Evolutionary conservation across 305 asterid genomes (phyloP).

Genomic region (Fraxinus nigra): DNA sequence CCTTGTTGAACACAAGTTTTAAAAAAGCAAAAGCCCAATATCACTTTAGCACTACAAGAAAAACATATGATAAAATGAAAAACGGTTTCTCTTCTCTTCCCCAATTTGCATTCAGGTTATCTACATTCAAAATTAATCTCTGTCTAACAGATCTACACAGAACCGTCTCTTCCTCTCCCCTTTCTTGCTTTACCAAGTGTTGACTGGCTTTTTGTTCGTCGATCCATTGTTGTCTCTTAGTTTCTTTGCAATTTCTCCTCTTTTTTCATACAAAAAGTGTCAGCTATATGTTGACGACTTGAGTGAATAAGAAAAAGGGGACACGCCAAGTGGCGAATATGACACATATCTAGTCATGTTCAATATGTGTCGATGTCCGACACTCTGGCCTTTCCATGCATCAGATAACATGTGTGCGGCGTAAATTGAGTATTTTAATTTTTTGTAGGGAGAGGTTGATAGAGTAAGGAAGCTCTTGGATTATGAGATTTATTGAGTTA

Average conservation of each 20-base stretch:
- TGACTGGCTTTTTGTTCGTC: background rate
- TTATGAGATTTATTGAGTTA: background rate
- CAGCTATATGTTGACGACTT: background rate
- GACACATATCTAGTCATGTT: background rate
- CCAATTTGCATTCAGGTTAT: background rate
- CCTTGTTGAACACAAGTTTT: background rate
- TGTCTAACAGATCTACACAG: background rate
- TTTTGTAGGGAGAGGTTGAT: background rate
- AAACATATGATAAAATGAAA: background rate
- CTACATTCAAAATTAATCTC: background rate
- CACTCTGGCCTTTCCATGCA: background rate
- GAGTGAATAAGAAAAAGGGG: background rate
- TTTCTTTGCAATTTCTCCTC: background rate
- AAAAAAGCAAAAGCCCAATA: background rate
- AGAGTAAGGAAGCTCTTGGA: background rate
- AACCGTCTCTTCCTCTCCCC: background rate
- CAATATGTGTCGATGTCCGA: background rate
- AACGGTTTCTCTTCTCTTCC: background rate
- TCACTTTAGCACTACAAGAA: background rate
- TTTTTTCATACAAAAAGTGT: background rate
- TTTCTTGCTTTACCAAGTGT: background rate
- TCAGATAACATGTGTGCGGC: background rate
- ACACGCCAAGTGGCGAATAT: background rate
- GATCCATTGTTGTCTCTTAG: background rate
- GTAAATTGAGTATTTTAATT: background rate